Evolutionary conservation across 495 filamentous ascomycete genomes (phyloP), one percentile per base, ranked within the genome.

Genomic region (Penicillium salamii): DNA sequence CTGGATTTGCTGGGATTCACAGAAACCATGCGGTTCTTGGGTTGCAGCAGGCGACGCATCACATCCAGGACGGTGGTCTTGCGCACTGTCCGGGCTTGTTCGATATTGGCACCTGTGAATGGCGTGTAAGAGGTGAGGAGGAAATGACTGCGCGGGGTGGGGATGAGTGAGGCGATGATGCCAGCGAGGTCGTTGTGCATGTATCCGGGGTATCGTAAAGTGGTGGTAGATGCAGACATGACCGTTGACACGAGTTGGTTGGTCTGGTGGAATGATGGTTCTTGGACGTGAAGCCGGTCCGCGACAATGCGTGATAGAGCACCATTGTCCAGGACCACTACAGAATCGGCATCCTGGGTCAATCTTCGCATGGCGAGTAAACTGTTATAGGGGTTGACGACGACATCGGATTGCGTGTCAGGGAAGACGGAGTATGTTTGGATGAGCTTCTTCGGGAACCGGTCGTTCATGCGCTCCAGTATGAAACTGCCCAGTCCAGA

Each of bases 131-230:
- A 90, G 2, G 93, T 97, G 84, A 97, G 91, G 33, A 98, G 77
- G 81, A 98, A 98, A 67, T 98, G 93, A 67, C 90, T 95, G 46
- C 93, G 88, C 12, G 93, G 93, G 0, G 91, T 97, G 7, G 93
- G 93, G 42, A 98, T 97, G 5, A 98, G 78, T 17, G 91, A 95
- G 31, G 93, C 95, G 38, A 97, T 83, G 61, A 98, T 97, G 60
- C 91, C 90, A 54, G 95, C 92, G 7, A 98, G 86, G 62, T 98
- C 93, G 65, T 98, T 98, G 73, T 98, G 93, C 95, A 98, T 97
- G 63, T 98, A 98, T 20, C 95, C 93, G 1, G 93, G 93, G 66
- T 98, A 97, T 50, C 93, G 82, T 26, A 98, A 85, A 7, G 93
- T 96, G 5, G 91, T 96, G 1, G 93, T 98, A 59, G 89, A 92